Conservation (phyloP, 331 rosid species). For the Pyrus hybrid region DNA sequence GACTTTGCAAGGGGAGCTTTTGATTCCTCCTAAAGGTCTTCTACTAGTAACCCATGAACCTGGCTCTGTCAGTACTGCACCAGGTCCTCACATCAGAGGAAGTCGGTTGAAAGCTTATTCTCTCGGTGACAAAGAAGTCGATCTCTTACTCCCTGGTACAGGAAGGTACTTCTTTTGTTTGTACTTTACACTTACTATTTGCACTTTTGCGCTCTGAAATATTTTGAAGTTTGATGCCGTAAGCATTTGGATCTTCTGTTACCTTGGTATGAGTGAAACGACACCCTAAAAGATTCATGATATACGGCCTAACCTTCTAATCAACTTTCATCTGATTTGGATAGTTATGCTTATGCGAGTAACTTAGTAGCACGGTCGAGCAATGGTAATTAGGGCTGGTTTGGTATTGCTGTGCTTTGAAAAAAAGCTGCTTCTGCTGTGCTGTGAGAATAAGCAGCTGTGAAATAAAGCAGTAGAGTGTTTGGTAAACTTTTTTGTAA, state of each 20-base stretch:
- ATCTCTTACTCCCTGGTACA: conserved; percentile 78
- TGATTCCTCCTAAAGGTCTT: conserved; percentile 50
- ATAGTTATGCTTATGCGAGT: background rate
- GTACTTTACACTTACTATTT: background rate
- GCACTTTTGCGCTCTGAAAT: background rate
- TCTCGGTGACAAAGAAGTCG: conserved; percentile 70
- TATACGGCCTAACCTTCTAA: background rate
- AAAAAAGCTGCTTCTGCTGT: too few species aligned
- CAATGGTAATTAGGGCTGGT: background rate
- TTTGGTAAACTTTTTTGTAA: too few species aligned
- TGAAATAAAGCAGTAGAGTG: too few species aligned
- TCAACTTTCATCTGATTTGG: background rate
- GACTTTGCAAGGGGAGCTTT: conserved; percentile 29
- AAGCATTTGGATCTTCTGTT: background rate
- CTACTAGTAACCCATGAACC: conserved; percentile 72
- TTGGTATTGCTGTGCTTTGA: too few species aligned
- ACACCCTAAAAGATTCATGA: background rate
- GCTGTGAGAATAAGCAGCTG: too few species aligned
- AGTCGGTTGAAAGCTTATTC: conserved; percentile 57
- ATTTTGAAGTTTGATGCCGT: background rate
- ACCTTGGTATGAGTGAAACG: background rate
- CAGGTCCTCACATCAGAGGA: conserved; percentile 83
- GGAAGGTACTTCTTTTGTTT: conserved; percentile 45
- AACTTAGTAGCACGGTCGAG: background rate
- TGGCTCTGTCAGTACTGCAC: conserved; percentile 45